Base-by-base conservation (phyloP, 2,329 filamentous ascomycete genomes). In the Aspergillus texensis region DNA sequence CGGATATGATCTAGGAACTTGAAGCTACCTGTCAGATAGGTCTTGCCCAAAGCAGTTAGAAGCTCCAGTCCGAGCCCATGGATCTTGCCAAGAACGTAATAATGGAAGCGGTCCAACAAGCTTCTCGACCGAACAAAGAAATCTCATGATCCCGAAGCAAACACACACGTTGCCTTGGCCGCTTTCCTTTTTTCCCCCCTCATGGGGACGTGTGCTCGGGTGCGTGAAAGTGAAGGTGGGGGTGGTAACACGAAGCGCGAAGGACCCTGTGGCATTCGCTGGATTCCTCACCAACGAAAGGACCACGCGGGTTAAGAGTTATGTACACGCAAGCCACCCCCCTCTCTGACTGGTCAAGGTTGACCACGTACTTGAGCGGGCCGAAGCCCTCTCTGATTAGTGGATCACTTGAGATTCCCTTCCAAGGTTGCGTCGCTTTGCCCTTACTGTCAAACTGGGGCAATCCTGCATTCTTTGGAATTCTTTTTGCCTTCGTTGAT, bases 291-390 rank as follows among this genome's bases (percentile, higher is more conserved):
- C 52, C 34, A 55, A 36, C 32, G 52, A 55, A 55, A 55, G 52
- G 32, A 39, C 52, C 52, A 55, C 52, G 52, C 52, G 12, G n/a
- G 32, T 55, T 39, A 41, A 55, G 52, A 55, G n/a, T 55, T 55
- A 55, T 55, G 52, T 55, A 39, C 52, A 55, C 52, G 52, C 32
- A 55, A 55, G 52, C 52, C 52, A 55, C 52, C 52, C 36, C 26
- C 24, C 32, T 19, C 30, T 39, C 52, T 55, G 52, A 55, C 52
- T 55, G 52, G 52, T 41, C 21, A 39, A 12, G 8, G 1, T 39
- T 55, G 52, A 24, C 52, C 52, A 55, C 52, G 52, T 55, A 55
- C 52, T 55, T 55, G 52, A 55, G 41, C 52, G 52, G 52, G 52
- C 52, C 52, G 52, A 55, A 36, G 52, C 24, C n/a, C 52, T 55